phyloP scores from a whole-genome alignment of 139 green algal species.

The Closterium sp. region DNA sequence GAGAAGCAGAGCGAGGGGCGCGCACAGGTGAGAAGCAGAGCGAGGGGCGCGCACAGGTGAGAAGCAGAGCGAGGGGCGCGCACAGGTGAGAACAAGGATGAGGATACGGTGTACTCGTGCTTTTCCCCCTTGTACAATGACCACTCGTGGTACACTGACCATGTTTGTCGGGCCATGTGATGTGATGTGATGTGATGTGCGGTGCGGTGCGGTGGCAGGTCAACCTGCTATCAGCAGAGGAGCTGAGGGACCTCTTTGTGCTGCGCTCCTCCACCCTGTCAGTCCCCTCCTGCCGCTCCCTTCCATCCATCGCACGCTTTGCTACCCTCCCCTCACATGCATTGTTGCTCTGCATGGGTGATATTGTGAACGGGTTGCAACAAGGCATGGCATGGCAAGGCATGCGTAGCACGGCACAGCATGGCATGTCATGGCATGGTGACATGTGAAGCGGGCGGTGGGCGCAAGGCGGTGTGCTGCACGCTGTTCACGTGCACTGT shows the following conservation, averaged over 20 bases:
- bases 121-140: too few relatives aligned
- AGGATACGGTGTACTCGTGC: too few relatives aligned
- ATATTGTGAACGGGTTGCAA: too few relatives aligned
- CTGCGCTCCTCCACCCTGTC: slow-evolving; percentile 56
- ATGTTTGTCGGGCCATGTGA: background rate
- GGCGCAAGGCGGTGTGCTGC: too few relatives aligned
- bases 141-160: too few relatives aligned
- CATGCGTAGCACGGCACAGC: too few relatives aligned
- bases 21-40: slow-evolving; percentile 1
- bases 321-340: too few relatives aligned
- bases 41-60: slow-evolving; percentile 20
- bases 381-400: too few relatives aligned
- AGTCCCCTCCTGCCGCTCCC: slow-evolving; percentile 26
- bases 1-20: too few relatives aligned
- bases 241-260: slow-evolving; percentile 91
- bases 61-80: background rate
- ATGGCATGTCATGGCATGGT: background rate
- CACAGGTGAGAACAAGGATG: slow-evolving; percentile 35
- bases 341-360: too few relatives aligned
- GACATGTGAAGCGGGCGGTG: background rate
- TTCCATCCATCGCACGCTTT: too few relatives aligned
- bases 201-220: slow-evolving; percentile 23
- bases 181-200: background rate
- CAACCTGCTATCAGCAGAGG: slow-evolving; percentile 78
- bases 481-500: background rate